phyloP scores from a whole-genome alignment of 2,329 filamentous ascomycete genomes.

The Orbilia brochopaga region DNA sequence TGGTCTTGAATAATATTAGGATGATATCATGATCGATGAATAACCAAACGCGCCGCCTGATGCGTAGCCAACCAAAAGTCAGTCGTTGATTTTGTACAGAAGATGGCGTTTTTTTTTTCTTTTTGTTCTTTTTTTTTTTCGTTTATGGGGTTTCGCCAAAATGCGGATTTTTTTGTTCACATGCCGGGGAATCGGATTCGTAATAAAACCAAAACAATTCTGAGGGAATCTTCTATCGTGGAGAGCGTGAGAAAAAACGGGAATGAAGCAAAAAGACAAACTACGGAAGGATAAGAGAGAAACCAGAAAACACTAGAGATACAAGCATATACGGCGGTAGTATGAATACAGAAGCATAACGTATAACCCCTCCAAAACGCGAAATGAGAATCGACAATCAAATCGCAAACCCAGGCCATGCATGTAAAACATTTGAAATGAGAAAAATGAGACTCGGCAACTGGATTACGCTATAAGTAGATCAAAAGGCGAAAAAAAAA shows the following conservation, averaged over 20 bases:
- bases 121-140: neutral
- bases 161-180: neutral
- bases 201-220: neutral
- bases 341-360: neutral
- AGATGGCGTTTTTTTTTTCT: neutral
- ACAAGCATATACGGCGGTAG: neutral
- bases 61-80: neutral
- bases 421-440: conserved; percentile 14
- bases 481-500: too few species aligned
- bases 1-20: neutral
- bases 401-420: conserved; percentile 1
- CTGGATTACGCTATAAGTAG: neutral
- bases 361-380: neutral
- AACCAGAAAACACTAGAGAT: neutral
- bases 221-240: neutral
- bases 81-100: conserved; percentile 6
- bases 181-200: neutral
- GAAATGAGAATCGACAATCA: neutral
- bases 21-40: neutral
- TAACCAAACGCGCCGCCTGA: neutral
- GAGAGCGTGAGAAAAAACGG: neutral
- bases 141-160: neutral
- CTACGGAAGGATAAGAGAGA: neutral
- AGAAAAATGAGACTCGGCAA: neutral
- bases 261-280: neutral